Evolutionary conservation across 257 asterid genomes (phyloP), one percentile per base, ranked within the genome.

Genomic region (Leptodermis oblonga): DNA sequence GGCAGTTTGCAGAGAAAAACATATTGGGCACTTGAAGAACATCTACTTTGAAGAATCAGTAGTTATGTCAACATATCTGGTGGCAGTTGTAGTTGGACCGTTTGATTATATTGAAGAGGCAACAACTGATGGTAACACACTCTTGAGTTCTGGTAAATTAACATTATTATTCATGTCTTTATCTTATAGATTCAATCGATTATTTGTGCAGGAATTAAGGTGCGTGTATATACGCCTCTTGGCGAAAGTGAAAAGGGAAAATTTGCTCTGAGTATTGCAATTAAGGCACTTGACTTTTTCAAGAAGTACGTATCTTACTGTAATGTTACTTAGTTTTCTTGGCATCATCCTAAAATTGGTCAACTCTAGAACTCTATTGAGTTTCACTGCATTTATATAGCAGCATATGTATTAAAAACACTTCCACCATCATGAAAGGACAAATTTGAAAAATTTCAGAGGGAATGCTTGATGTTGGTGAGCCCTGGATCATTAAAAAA

Each of bases 61-160:
- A 18, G 83, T 92, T 82, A 92, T 92, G 98, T 92, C 98, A 61
- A 89, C 98, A 60, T 92, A 92, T 80, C 82, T 92, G 87, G 96
- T 92, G 73, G 98, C 98, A 11, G 85, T 92, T 79, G 98, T 92
- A 39, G 90, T 89, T 76, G 98, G 98, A 58, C 80, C 83, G 82
- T 92, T 92, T 76, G 98, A 92, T 74, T 89, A 87, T 81, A 86
- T 92, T 72, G 96, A 89, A 79, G 98, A 86, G 79, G 88, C 67
- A 68, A 89, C 96, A 41, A 88, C 96, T 71, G 96, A 92, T 80
- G 98, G 98, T 88, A 83, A 34, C 39, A 34, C 39, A 34, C 39
- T 34, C 39, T 34, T 34, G 39, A 6, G 6, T 34, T 34, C 39
- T 34, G 39, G 66, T 62, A 45, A 8, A 6, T 22, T 12, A 51